A percentile compares a stretch with the other conserved stretches of the same genome.
Evolutionary conservation across 805 yeast genomes (phyloP).

Genomic region (Ogataea henricii): DNA sequence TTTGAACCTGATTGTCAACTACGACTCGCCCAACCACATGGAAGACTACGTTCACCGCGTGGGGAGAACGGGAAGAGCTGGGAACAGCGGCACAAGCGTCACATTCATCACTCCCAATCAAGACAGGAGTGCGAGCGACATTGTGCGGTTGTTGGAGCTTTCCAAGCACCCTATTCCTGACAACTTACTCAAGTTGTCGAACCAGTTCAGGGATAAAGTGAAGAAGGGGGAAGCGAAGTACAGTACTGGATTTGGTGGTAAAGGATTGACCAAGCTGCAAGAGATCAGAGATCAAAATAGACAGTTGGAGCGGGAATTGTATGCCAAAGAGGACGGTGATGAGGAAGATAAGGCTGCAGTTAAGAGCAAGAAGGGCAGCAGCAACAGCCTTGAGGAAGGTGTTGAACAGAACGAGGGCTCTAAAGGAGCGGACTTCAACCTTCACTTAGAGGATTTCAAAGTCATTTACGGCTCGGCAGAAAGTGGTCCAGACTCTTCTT

Average conservation of each 20-base stretch:
- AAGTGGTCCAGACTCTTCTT: constrained; percentile 46
- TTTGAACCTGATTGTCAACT: constrained; percentile 77
- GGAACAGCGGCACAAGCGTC: constrained; percentile 66
- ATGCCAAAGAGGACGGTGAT: constrained; percentile 38
- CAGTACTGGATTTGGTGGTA: constrained; percentile 88
- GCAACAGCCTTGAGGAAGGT: no score
- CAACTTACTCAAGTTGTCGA: constrained; percentile 51
- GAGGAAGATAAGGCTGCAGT: constrained; percentile 17
- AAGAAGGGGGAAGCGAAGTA: constrained; percentile 63
- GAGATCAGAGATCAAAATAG: constrained; percentile 55
- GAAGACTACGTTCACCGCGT: constrained; percentile 97
- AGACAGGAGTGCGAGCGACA: constrained; percentile 64
- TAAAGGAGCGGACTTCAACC: not conserved
- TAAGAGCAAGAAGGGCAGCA: constrained; percentile 27
- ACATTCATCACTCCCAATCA: constrained; percentile 69
- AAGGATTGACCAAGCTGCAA: constrained; percentile 80
- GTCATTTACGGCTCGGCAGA: constrained; percentile 46
- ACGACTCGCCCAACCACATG: constrained; percentile 80
- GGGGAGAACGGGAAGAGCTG: constrained; percentile 96
- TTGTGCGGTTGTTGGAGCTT: constrained; percentile 65
- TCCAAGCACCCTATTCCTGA: constrained; percentile 58
- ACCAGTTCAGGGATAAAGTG: constrained; percentile 58
- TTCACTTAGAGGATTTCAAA: constrained; percentile 43
- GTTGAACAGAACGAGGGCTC: constrained; percentile 1
- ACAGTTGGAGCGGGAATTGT: constrained; percentile 50